These are phyloP conservation scores for Gryganskiella cystojenkinii DNA, from an alignment of 192 early-diverging fungal species.

Conservation along the genomic window DNA sequence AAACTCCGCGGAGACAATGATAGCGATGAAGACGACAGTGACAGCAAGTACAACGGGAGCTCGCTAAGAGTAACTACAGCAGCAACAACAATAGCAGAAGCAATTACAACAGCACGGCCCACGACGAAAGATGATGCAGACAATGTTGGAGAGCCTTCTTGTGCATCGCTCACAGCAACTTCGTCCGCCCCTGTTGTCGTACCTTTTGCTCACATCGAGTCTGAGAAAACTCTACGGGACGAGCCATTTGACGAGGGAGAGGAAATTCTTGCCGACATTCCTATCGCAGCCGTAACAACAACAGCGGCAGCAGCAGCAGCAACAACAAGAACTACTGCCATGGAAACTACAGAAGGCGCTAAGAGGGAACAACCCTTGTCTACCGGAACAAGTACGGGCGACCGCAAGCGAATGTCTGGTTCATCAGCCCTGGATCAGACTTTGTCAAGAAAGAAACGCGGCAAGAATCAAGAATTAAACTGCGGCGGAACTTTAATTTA, in stretches of 20 bases:
- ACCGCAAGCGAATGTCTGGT: too few species aligned
- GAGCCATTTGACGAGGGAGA: not conserved
- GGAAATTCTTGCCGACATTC: too few species aligned
- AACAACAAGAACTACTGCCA: too few species aligned
- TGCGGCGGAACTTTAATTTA: not conserved
- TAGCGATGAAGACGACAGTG: not conserved
- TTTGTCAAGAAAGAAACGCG: not conserved
- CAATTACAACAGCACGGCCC: not conserved
- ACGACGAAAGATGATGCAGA: not conserved
- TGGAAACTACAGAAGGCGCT: too few species aligned
- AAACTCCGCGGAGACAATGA: not conserved
- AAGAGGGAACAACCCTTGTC: too few species aligned
- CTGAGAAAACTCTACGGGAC: not conserved
- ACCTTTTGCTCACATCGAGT: not conserved
- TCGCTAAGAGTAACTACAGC: not conserved
- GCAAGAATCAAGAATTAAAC: not conserved
- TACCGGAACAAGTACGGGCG: too few species aligned
- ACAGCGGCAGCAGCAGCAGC: not conserved
- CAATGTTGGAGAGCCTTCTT: not conserved
- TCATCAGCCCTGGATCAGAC: too few species aligned
- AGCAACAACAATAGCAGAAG: not conserved
- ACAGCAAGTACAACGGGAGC: not conserved
- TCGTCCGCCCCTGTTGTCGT: not conserved
- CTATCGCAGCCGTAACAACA: too few species aligned
- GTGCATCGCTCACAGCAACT: not conserved